Evolutionary conservation across 202 grass and related monocot genomes (phyloP).

Genomic region (Carex arenaria): DNA sequence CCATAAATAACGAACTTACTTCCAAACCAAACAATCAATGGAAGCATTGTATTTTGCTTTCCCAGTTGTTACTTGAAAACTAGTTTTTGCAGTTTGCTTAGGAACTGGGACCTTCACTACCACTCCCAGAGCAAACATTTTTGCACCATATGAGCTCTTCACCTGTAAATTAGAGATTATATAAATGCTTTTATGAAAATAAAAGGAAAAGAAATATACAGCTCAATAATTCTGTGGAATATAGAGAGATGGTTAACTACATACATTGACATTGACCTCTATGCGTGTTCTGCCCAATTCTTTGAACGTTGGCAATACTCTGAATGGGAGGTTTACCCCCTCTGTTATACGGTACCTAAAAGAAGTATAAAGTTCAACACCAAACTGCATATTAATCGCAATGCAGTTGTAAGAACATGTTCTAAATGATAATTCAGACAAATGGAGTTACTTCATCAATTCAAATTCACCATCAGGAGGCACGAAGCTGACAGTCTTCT

Average conservation of each 20-base stretch:
- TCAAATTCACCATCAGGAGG: slow-evolving; percentile 60
- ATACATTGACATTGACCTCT: slow-evolving; percentile 52
- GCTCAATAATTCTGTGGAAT: slow-evolving; percentile 5
- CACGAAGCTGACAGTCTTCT: slow-evolving; percentile 57
- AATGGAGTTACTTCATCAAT: slow-evolving; percentile 44
- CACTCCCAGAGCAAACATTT: slow-evolving; percentile 55
- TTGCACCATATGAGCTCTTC: slow-evolving; percentile 46
- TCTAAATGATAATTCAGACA: slow-evolving; percentile 3
- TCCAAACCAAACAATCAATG: slow-evolving; percentile 51
- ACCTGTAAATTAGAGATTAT: slow-evolving; percentile 27
- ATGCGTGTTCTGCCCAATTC: slow-evolving; percentile 51
- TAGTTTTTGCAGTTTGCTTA: slow-evolving; percentile 54
- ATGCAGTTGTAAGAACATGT: background rate
- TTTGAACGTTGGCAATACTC: slow-evolving; percentile 49
- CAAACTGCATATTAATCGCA: background rate
- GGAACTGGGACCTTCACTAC: slow-evolving; percentile 54
- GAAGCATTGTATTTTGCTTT: slow-evolving; percentile 58
- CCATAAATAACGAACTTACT: slow-evolving; percentile 28
- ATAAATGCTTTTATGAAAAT: background rate
- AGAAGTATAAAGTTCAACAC: background rate
- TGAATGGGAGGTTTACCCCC: slow-evolving; percentile 49
- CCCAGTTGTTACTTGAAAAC: slow-evolving; percentile 53
- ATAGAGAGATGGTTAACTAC: slow-evolving; percentile 13
- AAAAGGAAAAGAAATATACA: background rate
- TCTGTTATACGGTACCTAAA: slow-evolving; percentile 52